Evolutionary conservation across 768 basidiomycete species (phyloP), one percentile per base, ranked within the genome.

Genomic region (Saitozyma podzolica): DNA sequence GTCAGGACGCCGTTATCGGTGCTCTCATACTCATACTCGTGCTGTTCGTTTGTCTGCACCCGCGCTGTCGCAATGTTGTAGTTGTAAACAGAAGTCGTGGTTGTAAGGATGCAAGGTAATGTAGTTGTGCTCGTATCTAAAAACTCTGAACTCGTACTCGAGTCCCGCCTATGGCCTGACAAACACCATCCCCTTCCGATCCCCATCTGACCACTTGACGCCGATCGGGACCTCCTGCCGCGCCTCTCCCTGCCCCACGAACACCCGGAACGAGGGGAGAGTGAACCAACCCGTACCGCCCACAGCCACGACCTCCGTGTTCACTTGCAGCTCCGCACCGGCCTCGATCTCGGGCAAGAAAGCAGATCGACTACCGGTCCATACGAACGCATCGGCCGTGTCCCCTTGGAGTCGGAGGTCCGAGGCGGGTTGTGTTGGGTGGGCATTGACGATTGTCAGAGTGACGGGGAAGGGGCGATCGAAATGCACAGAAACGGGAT

Each of bases 381-480:
- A 85, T 14, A 93, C 86, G 77, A 96, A 95, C n/a, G 84, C 83
- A 48, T 90, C 90, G 11, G 84, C 79, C 0, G 86, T 83, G 58
- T 95, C 92, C 39, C 93, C 82, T 41, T 88, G 85, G 9, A 92
- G 83, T 10, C 85, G 82, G 41, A 94, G 78, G 65, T 87, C 87
- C 0, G 89, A 88, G 2, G 90, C 85, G 42, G 86, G 84, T 8
- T 82, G 81, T 3, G 84, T 82, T 62, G 70, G 87, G 84, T 59
- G 84, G 80, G 76, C 91, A 91, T 72, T 92, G 85, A 62, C 89
- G 78, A 64, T 81, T 84, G 54, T 88, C 76, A 54, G 83, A 80
- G 40, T 37, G 20, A 80, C 42, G 2, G 42, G 29, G 52, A 76
- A 72, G 9, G 80, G 74, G 20, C 68, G 16, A 56, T 77, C 66